Conservation (phyloP, 176 grass and related monocot genomes). For the Bonia amplexicaulis region DNA sequence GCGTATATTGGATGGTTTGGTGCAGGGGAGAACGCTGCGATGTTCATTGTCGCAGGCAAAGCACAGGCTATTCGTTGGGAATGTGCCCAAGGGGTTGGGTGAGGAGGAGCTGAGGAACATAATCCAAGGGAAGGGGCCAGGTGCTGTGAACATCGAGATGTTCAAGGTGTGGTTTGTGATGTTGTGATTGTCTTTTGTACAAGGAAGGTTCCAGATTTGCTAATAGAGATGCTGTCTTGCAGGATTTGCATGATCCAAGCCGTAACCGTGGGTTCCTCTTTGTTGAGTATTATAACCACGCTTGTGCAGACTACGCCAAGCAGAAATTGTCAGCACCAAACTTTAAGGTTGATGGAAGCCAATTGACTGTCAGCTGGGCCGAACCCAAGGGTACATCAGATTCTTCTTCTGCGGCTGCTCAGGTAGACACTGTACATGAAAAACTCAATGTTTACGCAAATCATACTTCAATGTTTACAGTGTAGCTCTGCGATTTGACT, state of each 20-base stretch:
- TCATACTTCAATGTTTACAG: neutral
- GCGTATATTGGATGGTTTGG: neutral
- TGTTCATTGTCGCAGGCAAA: slow-evolving; percentile 91
- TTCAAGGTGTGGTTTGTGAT: slow-evolving; percentile 65
- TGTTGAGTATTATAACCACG: slow-evolving; percentile 92
- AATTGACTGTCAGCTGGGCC: slow-evolving; percentile 88
- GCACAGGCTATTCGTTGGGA: slow-evolving; percentile 89
- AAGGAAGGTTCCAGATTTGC: neutral
- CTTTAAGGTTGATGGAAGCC: slow-evolving; percentile 95
- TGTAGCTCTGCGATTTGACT: neutral
- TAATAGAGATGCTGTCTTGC: slow-evolving; percentile 13
- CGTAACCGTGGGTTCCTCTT: slow-evolving; percentile 94
- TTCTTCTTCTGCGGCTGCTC: slow-evolving; percentile 65
- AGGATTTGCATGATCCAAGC: slow-evolving; percentile 88
- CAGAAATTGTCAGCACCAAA: slow-evolving; percentile 58
- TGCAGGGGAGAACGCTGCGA: slow-evolving; percentile 86
- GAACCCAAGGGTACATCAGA: slow-evolving; percentile 75
- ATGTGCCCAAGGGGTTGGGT: slow-evolving; percentile 90
- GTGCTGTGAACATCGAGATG: slow-evolving; percentile 85
- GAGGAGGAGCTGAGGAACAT: slow-evolving; percentile 84
- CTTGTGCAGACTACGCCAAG: slow-evolving; percentile 79
- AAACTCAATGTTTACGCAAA: neutral
- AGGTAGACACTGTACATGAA: slow-evolving; percentile 29
- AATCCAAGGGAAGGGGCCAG: slow-evolving; percentile 74
- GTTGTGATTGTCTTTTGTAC: neutral